Evolutionary conservation across 768 basidiomycete genomes (phyloP).

Genomic region (Termitomyces heimii): DNA sequence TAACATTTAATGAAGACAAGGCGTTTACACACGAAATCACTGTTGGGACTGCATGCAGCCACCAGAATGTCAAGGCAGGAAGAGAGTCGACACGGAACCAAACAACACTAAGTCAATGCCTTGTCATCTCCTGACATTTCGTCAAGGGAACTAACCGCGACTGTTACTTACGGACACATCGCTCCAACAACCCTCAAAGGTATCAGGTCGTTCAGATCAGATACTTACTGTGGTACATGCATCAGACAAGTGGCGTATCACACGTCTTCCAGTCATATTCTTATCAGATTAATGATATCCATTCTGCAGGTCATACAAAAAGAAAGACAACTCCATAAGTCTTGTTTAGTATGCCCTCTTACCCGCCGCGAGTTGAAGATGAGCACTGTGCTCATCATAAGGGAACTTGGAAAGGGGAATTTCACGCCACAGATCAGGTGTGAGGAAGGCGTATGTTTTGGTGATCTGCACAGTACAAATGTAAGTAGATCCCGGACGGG

Average conservation of each 20-base stretch:
- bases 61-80: constrained; percentile 4
- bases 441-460: constrained; percentile 97
- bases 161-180: neutral
- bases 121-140: neutral
- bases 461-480: constrained; percentile 57
- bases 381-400: constrained; percentile 93
- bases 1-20: neutral
- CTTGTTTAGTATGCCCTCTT: constrained; percentile 62
- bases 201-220: too few species aligned
- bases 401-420: constrained; percentile 86
- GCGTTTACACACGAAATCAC: constrained; percentile 1
- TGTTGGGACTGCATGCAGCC: constrained; percentile 7
- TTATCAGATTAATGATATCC: constrained; percentile 4
- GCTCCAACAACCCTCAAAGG: neutral
- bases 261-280: neutral
- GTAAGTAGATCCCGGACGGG: constrained; percentile 1
- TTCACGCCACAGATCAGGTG: constrained; percentile 96
- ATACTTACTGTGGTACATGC: neutral
- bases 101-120: constrained; percentile 9
- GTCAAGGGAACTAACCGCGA: neutral
- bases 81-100: constrained; percentile 7
- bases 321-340: constrained; percentile 6
- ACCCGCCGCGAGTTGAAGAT: constrained; percentile 77
- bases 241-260: neutral
- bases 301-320: constrained; percentile 5